Conservation (phyloP, 768 basidiomycete species). For the Hypsizygus marmoreus region DNA sequence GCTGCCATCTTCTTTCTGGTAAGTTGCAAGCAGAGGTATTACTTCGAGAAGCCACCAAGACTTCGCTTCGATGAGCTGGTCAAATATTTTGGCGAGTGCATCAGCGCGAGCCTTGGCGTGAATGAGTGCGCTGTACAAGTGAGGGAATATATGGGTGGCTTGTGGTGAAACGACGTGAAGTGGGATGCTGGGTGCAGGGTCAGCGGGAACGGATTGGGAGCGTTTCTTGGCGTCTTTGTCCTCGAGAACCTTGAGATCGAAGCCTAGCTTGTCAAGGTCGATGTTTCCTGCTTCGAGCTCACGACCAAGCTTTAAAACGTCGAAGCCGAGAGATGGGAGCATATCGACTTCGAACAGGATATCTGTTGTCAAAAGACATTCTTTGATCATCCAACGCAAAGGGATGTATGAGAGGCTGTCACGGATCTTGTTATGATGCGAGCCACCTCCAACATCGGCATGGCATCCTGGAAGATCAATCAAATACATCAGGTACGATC, state of each 20-base stretch:
- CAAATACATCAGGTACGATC: neutral
- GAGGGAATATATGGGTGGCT: conserved; percentile 2
- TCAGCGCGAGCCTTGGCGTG: conserved; percentile 13
- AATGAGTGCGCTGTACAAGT: conserved; percentile 7
- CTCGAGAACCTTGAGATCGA: conserved; percentile 5
- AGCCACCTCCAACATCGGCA: conserved; percentile 27
- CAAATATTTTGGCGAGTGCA: conserved; percentile 18
- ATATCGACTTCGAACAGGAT: conserved; percentile 18
- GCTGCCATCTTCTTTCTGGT: conserved; percentile 21
- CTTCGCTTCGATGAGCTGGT: conserved; percentile 20
- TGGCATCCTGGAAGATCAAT: conserved; percentile 19
- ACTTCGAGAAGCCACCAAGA: conserved; percentile 27
- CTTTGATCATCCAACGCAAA: conserved; percentile 32
- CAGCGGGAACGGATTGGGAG: no score
- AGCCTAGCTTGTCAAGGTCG: conserved; percentile 6
- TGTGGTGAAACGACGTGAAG: neutral
- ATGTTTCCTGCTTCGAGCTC: conserved; percentile 7
- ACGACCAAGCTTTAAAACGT: conserved; percentile 12
- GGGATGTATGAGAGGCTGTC: conserved; percentile 27
- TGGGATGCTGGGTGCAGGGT: conserved; percentile 1
- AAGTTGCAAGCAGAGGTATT: conserved; percentile 23
- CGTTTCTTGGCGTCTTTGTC: conserved; percentile 3
- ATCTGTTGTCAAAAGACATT: conserved; percentile 22
- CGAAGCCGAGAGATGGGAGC: conserved; percentile 16
- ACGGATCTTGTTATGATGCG: conserved; percentile 18